A percentile compares a stretch with the other conserved stretches of the same genome.
These are phyloP conservation scores for Neolecta irregularis DNA, from an alignment of 1,139 yeast species.

Conservation along the genomic window DNA sequence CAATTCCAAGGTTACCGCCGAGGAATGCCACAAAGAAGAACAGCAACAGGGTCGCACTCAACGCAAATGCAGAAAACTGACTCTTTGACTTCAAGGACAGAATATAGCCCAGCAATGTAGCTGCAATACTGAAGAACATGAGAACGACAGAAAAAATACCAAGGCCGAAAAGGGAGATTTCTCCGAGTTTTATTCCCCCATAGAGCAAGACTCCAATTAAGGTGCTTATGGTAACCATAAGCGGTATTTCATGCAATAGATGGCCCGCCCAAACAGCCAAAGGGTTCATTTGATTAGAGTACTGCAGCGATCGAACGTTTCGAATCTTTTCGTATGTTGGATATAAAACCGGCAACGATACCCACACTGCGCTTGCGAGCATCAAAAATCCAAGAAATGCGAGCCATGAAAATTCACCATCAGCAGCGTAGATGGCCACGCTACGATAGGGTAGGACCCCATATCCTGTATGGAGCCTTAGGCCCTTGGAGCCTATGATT, in stretches of 20 bases:
- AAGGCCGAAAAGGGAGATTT: constrained; percentile 23
- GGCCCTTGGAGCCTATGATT: no score
- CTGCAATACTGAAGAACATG: constrained; percentile 22
- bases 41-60: constrained; percentile 24
- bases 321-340: constrained; percentile 26
- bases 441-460: no score
- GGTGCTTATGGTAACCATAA: constrained; percentile 19
- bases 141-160: constrained; percentile 23
- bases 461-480: no score
- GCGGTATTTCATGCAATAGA: constrained; percentile 20
- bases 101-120: constrained; percentile 22
- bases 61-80: constrained; percentile 27
- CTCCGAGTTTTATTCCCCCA: constrained; percentile 14
- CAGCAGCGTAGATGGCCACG: no score
- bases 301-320: constrained; percentile 26
- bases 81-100: constrained; percentile 23
- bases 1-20: constrained; percentile 22
- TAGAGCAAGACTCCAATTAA: constrained; percentile 21
- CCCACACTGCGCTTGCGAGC: constrained; percentile 25
- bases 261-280: constrained; percentile 26
- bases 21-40: constrained; percentile 22
- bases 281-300: constrained; percentile 26
- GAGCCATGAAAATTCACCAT: constrained; percentile 24
- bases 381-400: constrained; percentile 25
- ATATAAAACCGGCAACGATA: constrained; percentile 25